Percentiles rank a stretch among this genome's conserved stretches.
These are phyloP conservation scores for Bathelium albidoporum DNA, from an alignment of 495 filamentous ascomycete species.

Conservation along the genomic window DNA sequence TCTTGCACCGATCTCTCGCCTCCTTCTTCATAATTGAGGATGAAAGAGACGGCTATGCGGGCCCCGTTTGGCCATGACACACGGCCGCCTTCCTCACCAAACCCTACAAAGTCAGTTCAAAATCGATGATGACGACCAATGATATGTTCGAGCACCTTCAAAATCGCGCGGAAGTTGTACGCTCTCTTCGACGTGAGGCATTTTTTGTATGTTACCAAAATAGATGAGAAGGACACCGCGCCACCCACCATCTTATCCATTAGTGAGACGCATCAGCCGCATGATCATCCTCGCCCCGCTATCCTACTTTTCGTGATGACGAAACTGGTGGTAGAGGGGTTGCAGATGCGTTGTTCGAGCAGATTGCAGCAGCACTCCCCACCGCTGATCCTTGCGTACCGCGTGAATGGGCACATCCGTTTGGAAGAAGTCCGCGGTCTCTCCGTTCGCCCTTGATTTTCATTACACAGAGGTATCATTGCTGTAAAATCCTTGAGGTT, in stretches of 20 bases:
- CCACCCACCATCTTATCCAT: background rate
- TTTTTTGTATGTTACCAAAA: slow-evolving; percentile 5
- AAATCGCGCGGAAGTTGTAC: slow-evolving; percentile 26
- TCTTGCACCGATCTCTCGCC: slow-evolving; percentile 24
- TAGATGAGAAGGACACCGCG: background rate
- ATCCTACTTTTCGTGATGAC: background rate
- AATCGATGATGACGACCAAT: background rate
- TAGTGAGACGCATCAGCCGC: background rate
- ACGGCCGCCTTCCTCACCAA: slow-evolving; percentile 18
- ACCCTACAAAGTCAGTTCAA: slow-evolving; percentile 10
- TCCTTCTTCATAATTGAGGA: slow-evolving; percentile 29
- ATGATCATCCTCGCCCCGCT: background rate
- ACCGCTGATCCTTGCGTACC: background rate
- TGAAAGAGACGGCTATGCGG: slow-evolving; percentile 27
- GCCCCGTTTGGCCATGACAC: slow-evolving; percentile 27
- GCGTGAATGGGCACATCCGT: background rate
- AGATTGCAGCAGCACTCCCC: background rate
- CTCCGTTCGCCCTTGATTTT: background rate
- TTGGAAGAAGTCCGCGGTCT: background rate
- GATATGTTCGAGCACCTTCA: slow-evolving; percentile 13
- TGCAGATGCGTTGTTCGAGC: background rate
- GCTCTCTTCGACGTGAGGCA: slow-evolving; percentile 20
- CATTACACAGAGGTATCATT: background rate
- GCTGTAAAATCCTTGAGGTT: background rate
- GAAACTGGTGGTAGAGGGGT: background rate